Percentiles rank a stretch among this genome's conserved stretches.
These are phyloP conservation scores for Taxillus chinensis DNA, from an alignment of 164 flowering plant genomes.

Conservation along the genomic window DNA sequence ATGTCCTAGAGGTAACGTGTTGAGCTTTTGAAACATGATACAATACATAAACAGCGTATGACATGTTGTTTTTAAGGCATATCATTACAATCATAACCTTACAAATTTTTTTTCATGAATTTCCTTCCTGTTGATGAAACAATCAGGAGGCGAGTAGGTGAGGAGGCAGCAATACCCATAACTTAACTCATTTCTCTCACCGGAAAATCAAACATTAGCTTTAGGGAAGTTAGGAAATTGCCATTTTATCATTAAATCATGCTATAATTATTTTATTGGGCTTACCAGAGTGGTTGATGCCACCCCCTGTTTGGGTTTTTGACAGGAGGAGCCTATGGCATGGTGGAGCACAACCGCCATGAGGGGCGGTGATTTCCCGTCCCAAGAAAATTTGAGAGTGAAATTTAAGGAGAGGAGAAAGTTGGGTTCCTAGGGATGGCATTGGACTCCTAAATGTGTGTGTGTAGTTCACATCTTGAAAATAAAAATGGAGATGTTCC, in stretches of 20 bases:
- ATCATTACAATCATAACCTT: too few species aligned
- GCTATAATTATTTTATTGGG: neutral
- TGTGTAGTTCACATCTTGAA: too few species aligned
- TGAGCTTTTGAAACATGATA: neutral
- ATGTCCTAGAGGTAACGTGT: conserved; percentile 64
- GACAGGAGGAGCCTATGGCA: conserved; percentile 75
- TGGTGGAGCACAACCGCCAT: conserved; percentile 56
- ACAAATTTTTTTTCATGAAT: too few species aligned
- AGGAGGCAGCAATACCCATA: too few species aligned
- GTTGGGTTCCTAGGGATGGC: conserved; percentile 28
- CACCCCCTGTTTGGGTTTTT: neutral
- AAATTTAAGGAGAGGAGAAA: conserved; percentile 37
- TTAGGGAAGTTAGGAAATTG: too few species aligned
- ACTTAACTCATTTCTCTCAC: too few species aligned
- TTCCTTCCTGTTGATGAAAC: too few species aligned
- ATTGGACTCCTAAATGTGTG: neutral
- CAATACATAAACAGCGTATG: too few species aligned
- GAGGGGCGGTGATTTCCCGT: conserved; percentile 37
- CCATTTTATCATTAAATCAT: neutral
- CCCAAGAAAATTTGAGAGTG: conserved; percentile 37
- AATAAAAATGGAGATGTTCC: too few species aligned
- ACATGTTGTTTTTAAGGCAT: too few species aligned
- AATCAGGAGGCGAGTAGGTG: too few species aligned
- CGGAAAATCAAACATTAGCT: too few species aligned
- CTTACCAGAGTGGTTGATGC: neutral